Percentiles rank a stretch among this genome's conserved stretches.
Evolutionary conservation across 331 rosid genomes (phyloP).

Genomic region (Malus hybrid): DNA sequence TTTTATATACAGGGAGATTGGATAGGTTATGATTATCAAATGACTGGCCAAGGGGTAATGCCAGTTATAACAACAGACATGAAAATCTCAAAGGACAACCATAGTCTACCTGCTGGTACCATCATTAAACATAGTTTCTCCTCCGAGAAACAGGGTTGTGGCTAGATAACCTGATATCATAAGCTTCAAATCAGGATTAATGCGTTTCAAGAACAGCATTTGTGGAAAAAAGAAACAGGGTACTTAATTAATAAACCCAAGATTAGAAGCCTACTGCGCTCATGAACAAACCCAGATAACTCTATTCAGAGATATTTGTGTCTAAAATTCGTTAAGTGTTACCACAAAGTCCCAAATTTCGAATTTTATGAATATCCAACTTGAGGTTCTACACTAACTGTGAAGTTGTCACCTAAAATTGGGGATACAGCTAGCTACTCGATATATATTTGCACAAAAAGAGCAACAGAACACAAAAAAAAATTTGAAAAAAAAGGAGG

Average conservation of each 20-base stretch:
- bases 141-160: conserved; percentile 77
- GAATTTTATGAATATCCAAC: not conserved
- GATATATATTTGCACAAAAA: not conserved
- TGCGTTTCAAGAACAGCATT: conserved; percentile 8
- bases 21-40: conserved; percentile 68
- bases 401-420: not conserved
- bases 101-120: conserved; percentile 58
- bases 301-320: not conserved
- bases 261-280: not conserved
- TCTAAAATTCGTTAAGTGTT: not conserved
- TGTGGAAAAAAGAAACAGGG: not conserved
- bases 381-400: not conserved
- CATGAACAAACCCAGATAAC: not conserved
- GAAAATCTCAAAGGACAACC: conserved; percentile 21
- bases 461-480: not conserved
- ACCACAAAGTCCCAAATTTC: not conserved
- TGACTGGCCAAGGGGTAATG: conserved; percentile 30
- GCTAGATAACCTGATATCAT: conserved; percentile 66
- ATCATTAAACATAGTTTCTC: conserved; percentile 67
- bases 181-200: conserved; percentile 33
- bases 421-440: not conserved
- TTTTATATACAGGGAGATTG: conserved; percentile 58
- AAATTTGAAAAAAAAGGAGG: not conserved
- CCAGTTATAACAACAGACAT: conserved; percentile 26
- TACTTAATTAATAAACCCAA: not conserved